Percentiles rank a stretch among this genome's conserved stretches.
Evolutionary conservation across 2,329 filamentous ascomycete genomes (phyloP).

Genomic region (Hymenoscyphus occultus): DNA sequence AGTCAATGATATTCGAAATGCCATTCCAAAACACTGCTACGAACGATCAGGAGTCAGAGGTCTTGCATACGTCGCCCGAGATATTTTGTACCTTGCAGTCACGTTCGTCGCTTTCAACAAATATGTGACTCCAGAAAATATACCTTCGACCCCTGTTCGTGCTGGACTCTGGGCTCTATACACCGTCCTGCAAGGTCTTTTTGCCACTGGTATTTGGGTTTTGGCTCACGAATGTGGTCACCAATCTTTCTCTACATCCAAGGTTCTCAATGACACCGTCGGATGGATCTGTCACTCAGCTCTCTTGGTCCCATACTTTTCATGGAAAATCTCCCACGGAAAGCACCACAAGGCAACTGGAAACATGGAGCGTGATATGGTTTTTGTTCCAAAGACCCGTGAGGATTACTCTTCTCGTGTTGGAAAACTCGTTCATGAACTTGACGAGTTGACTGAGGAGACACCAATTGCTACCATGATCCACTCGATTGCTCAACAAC

Average conservation of each 20-base stretch:
- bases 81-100: conserved; percentile 66
- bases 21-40: conserved; percentile 97
- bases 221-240: conserved; percentile 98
- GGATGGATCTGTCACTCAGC: conserved; percentile 89
- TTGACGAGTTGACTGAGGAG: conserved; percentile 89
- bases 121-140: conserved; percentile 79
- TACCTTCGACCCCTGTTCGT: conserved; percentile 68
- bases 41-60: conserved; percentile 76
- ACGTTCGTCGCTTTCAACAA: conserved; percentile 89
- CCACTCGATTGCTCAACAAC: conserved; percentile 78
- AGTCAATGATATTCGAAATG: conserved; percentile 95
- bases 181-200: conserved; percentile 81
- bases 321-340: conserved; percentile 98
- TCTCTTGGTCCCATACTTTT: conserved; percentile 94
- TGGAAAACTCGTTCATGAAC: conserved; percentile 73
- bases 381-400: conserved; percentile 92
- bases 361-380: conserved; percentile 97
- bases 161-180: conserved; percentile 62
- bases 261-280: conserved; percentile 83
- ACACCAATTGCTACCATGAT: conserved; percentile 79
- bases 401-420: conserved; percentile 74
- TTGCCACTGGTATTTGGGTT: conserved; percentile 93
- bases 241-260: conserved; percentile 92
- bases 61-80: conserved; percentile 79
- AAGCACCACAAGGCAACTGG: conserved; percentile 99